Conservation (phyloP, 768 basidiomycete species). For the Russula brevipes region DNA sequence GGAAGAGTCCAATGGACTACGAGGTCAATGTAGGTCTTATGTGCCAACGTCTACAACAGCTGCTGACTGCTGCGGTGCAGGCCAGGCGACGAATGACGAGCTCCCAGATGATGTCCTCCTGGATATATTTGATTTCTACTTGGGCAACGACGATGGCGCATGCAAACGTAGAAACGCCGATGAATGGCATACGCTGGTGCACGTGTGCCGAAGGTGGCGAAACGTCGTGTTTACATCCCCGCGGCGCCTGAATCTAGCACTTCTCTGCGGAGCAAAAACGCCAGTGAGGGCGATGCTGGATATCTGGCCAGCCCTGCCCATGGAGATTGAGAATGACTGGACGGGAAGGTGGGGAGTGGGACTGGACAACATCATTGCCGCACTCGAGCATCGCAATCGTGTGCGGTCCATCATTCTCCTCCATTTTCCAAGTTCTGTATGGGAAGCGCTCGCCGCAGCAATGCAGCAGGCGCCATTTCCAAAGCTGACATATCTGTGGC, state of each 20-base stretch:
- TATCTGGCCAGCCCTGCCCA: not conserved
- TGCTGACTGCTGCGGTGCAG: not conserved
- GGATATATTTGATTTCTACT: not conserved
- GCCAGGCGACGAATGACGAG: not conserved
- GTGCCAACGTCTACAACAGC: not conserved
- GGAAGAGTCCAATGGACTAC: not conserved
- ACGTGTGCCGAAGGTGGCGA: not conserved
- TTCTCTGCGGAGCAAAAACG: not conserved
- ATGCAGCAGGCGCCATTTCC: not conserved
- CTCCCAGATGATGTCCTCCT: not conserved
- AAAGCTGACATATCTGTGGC: not conserved
- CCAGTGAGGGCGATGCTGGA: not conserved
- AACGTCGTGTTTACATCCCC: not conserved
- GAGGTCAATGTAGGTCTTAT: not conserved
- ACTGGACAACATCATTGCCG: not conserved
- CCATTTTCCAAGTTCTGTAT: not conserved
- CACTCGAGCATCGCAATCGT: not conserved
- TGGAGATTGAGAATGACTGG: not conserved
- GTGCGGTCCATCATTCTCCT: not conserved
- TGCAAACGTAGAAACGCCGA: too few species aligned
- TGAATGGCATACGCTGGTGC: not conserved
- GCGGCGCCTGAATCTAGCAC: not conserved
- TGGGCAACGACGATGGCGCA: too few species aligned
- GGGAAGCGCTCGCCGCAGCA: not conserved
- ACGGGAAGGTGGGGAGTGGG: fast-evolving